These are phyloP conservation scores for Mycena amicta DNA, from an alignment of 768 basidiomycete species.

Conservation along the genomic window DNA sequence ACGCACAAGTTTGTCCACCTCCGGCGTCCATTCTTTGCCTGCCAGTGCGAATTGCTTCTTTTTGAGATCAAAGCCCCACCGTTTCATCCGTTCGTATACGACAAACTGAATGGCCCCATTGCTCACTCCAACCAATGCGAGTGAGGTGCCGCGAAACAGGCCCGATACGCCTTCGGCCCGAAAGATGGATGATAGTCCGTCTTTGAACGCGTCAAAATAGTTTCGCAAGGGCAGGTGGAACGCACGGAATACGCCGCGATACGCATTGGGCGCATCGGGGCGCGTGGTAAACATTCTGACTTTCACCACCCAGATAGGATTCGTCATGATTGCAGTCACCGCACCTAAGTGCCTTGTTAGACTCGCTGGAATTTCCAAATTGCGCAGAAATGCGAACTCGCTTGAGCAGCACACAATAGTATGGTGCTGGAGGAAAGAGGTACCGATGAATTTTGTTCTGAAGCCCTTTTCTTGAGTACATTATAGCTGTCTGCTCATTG, in stretches of 20 bases:
- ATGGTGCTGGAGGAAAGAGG: conserved; percentile 77
- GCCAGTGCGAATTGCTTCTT: conserved; percentile 58
- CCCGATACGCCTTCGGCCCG: conserved; percentile 76
- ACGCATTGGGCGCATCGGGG: conserved; percentile 66
- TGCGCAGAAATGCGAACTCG: conserved; percentile 94
- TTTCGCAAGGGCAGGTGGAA: conserved; percentile 15
- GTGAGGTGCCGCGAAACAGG: conserved; percentile 82
- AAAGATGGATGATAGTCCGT: conserved; percentile 73
- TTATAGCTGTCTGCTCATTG: conserved; percentile 68
- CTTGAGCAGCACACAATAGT: conserved; percentile 90
- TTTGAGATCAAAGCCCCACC: conserved; percentile 83
- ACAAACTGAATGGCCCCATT: conserved; percentile 97
- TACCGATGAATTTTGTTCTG: conserved; percentile 63
- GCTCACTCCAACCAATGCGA: conserved; percentile 90
- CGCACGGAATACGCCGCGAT: conserved; percentile 79
- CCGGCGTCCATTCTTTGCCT: conserved; percentile 66
- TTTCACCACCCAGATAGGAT: conserved; percentile 97
- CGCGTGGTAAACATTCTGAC: conserved; percentile 93
- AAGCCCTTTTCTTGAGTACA: conserved; percentile 83
- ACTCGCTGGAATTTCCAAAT: conserved; percentile 20
- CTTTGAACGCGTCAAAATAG: conserved; percentile 27
- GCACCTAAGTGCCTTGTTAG: conserved; percentile 63
- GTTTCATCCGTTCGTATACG: conserved; percentile 94
- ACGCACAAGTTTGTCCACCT: conserved; percentile 86
- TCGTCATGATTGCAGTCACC: conserved; percentile 90